Evolutionary conservation across 2,329 filamentous ascomycete genomes (phyloP), one percentile per base, ranked within the genome.

Genomic region (Ophiostoma novo-ulmi): DNA sequence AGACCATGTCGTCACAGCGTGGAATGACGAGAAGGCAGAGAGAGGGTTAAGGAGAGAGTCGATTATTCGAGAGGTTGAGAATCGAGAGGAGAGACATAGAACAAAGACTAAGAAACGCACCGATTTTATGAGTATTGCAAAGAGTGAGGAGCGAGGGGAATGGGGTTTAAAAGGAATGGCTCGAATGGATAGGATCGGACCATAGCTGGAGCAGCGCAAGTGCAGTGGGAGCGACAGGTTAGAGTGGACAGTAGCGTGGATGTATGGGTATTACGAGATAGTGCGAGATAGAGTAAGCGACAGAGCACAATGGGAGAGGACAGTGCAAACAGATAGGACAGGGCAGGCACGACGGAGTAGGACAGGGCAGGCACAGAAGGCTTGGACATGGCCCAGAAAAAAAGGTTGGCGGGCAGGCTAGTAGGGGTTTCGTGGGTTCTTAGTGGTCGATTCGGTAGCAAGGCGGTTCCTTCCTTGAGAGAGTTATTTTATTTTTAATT

Each of bases 231-330:
- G 5, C 20, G 44, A 48, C 44, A 48, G 5, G 44, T 20, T 48
- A 48, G 44, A 48, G 44, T 20, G 41, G 41, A 5, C 41, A 14
- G 6, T 44, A 44, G 41, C 41, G 41, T 44, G 44, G 35, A 7
- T 17, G 58, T 63, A 63, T 35, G 58, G 26, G 58, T 35, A 35
- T 31, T 63, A 63, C 58, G 58, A 63, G 58, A 63, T 63, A 35
- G 26, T 63, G 58, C 58, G 58, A 63, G 26, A 63, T 63, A 63
- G 36, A 26, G 58, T 58, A 58, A 58, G 52, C 58, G 22, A 63
- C 52, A 26, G 26, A 35, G 13, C 26, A 63, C 58, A 35, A 26
- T 63, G 22, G 26, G n/a, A 26, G 52, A 35, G 22, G 55, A 61
- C 55, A 61, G 55, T 26, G 55, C 55, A 58, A 8, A 58, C n/a